Evolutionary conservation across 495 filamentous ascomycete genomes (phyloP).

Genomic region (Podospora didyma): DNA sequence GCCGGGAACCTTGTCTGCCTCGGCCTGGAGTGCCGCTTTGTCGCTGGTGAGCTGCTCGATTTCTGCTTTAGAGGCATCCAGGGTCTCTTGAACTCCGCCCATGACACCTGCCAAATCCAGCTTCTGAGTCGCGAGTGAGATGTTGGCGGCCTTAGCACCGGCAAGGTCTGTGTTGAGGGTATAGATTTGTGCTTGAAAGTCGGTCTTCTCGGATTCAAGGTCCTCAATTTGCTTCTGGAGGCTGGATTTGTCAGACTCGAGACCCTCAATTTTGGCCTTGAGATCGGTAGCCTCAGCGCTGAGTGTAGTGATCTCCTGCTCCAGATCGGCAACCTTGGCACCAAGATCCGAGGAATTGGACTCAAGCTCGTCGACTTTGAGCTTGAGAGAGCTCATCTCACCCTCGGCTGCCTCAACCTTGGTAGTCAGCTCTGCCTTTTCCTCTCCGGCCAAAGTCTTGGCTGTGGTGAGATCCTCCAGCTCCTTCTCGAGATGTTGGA

Average conservation of each 20-base stretch:
- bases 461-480: constrained; percentile 31
- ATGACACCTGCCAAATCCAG: constrained; percentile 24
- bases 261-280: constrained; percentile 25
- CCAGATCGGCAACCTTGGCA: constrained; percentile 16
- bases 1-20: constrained; percentile 22
- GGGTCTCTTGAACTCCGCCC: constrained; percentile 10
- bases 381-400: constrained; percentile 20
- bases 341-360: constrained; percentile 14
- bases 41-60: constrained; percentile 25
- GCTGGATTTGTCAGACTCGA: constrained; percentile 32
- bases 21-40: constrained; percentile 28
- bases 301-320: constrained; percentile 18
- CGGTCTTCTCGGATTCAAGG: constrained; percentile 14
- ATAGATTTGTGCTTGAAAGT: constrained; percentile 19
- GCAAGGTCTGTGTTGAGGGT: constrained; percentile 27
- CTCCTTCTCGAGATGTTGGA: constrained; percentile 34
- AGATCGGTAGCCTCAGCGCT: constrained; percentile 17
- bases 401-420: constrained; percentile 20
- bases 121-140: constrained; percentile 29
- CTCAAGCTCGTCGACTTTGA: constrained; percentile 21
- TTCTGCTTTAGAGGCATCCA: constrained; percentile 22
- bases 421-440: constrained; percentile 29
- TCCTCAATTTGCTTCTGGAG: constrained; percentile 30
- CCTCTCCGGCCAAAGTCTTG: constrained; percentile 27
- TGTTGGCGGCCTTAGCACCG: constrained; percentile 28